Base-by-base conservation (phyloP, 768 basidiomycete genomes). In the Leccinum uliginosum region DNA sequence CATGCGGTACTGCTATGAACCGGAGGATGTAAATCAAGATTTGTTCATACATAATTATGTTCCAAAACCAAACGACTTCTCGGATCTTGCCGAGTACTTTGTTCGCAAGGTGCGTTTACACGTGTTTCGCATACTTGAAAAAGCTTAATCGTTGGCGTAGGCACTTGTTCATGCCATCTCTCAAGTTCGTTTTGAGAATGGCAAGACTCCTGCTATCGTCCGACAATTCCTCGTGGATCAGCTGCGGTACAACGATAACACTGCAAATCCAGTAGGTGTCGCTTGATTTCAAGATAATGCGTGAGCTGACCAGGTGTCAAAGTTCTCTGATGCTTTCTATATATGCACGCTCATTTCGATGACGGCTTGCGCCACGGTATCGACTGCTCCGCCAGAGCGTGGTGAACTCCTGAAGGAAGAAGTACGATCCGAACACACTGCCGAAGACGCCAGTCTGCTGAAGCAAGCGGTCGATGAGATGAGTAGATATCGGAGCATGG, bases 51-150 rank as follows among this genome's bases (percentile, higher is more conserved):
- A 93, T 68, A 89, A 84, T 40, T 94, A 91, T 70, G 90, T 95
- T n/a, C 95, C 95, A 2, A 87, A 91, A 63, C 92, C 95, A 15
- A 98, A 98, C 67, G 89, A 97, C 64, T 98, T 98, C 70, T 83
- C 86, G 55, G 92, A 97, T 63, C 75, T 97, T 29, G 74, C 93
- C 0, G 92, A 97, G 62, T 98, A 98, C 70, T 95, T 97, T 65
- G 89, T 98, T 26, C 88, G 91, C 62, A 96, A 96, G 83, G 96
- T 91, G 58, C 53, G 47, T 58, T 52, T 15, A 29, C 51, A 50
- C 32, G 43, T 30, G 44, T 55, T 53, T 45, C 17, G 8, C 50
- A 34, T 34, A 26, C 50, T 43, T 29, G 47, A 2, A 32, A 19
- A 17, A 51, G 29, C 32, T 50, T 69, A 44, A 63, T 35, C 38